Evolutionary conservation across 441 rosid genomes (phyloP).

Genomic region (Macaranga tanarius): DNA sequence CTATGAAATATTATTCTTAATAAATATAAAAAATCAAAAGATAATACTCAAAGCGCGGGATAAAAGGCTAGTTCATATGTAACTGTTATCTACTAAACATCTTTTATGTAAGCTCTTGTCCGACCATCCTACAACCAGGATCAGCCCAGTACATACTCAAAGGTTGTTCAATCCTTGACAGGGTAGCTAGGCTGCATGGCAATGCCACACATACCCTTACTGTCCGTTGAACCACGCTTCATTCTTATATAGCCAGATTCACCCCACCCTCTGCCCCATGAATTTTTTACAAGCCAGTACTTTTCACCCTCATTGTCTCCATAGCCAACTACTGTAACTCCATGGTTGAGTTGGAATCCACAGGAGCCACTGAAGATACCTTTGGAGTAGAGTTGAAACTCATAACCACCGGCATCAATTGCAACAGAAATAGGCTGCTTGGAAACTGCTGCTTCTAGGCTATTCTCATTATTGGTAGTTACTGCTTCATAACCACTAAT

Average conservation of each 20-base stretch:
- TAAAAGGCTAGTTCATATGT: not conserved
- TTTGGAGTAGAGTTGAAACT: slow-evolving; percentile 55
- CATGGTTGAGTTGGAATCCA: slow-evolving; percentile 60
- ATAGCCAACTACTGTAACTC: slow-evolving; percentile 68
- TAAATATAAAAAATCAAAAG: too few relatives aligned
- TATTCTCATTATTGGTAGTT: slow-evolving; percentile 37
- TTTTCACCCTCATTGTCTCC: slow-evolving; percentile 43
- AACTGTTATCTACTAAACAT: slow-evolving; percentile 3
- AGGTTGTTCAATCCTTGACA: slow-evolving; percentile 28
- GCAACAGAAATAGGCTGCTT: slow-evolving; percentile 78
- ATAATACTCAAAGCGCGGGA: too few relatives aligned
- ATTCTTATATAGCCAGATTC: slow-evolving; percentile 67
- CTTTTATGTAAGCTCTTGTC: not conserved
- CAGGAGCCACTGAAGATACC: slow-evolving; percentile 65
- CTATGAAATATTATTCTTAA: too few relatives aligned
- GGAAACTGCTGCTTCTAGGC: slow-evolving; percentile 48
- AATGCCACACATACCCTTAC: slow-evolving; percentile 63
- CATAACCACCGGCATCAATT: slow-evolving; percentile 56
- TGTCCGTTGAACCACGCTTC: slow-evolving; percentile 33
- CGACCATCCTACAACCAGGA: slow-evolving; percentile 6
- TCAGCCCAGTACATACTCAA: slow-evolving; percentile 7
- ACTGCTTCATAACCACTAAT: slow-evolving; percentile 44
- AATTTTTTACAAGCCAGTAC: slow-evolving; percentile 78
- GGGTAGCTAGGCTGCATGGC: slow-evolving; percentile 71
- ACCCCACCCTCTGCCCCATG: slow-evolving; percentile 78